Evolutionary conservation across 768 basidiomycete species (phyloP).

Genomic region (Podaxis sp.): DNA sequence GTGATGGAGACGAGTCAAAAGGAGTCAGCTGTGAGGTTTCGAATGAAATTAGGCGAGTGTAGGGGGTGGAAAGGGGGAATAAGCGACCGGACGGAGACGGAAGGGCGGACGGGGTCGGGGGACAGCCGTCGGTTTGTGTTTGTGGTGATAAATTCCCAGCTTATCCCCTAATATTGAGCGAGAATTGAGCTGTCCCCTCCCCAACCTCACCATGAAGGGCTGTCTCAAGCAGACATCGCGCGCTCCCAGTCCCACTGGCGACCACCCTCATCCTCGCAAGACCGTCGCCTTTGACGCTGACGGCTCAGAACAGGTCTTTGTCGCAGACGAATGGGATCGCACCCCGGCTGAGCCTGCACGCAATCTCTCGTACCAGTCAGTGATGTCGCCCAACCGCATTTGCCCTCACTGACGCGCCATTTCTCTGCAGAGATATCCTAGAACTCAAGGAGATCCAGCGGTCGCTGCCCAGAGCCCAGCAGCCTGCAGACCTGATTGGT

Average conservation of each 20-base stretch:
- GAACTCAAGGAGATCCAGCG: conserved; percentile 72
- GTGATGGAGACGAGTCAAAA: neutral
- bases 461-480: conserved; percentile 58
- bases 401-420: conserved; percentile 10
- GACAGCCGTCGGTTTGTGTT: neutral
- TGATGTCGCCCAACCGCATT: conserved; percentile 19
- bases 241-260: conserved; percentile 22
- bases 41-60: neutral
- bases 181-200: neutral
- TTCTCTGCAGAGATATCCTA: conserved; percentile 51
- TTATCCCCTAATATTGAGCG: neutral
- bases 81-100: conserved; percentile 10
- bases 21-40: neutral
- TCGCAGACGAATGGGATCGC: conserved; percentile 80
- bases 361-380: conserved; percentile 68
- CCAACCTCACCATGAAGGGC: conserved; percentile 32
- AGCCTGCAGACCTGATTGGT: conserved; percentile 42
- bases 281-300: conserved; percentile 62
- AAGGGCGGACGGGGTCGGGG: conserved; percentile 6
- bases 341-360: conserved; percentile 67
- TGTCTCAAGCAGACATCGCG: conserved; percentile 34
- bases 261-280: conserved; percentile 35
- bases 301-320: conserved; percentile 55
- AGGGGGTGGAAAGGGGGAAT: neutral
- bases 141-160: neutral